These are phyloP conservation scores for Vinca major DNA, from an alignment of 305 asterid species.

Conservation along the genomic window DNA sequence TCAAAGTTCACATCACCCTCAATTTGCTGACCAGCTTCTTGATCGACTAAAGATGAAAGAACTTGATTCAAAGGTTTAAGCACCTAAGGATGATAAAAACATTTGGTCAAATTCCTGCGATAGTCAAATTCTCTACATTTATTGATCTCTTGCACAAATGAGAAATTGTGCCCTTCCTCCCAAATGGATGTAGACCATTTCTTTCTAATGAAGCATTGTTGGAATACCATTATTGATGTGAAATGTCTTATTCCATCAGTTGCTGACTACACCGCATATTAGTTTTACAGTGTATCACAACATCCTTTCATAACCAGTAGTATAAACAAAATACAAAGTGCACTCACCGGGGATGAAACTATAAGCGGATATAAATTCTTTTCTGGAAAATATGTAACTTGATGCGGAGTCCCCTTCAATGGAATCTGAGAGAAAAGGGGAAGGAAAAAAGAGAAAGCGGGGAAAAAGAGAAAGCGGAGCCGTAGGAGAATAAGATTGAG, in stretches of 20 bases:
- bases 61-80: slow-evolving; percentile 86
- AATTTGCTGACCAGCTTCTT: slow-evolving; percentile 78
- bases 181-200: background rate
- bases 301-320: slow-evolving; percentile 13
- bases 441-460: slow-evolving; percentile 8
- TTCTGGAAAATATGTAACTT: slow-evolving; percentile 85
- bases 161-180: slow-evolving; percentile 4
- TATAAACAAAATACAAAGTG: slow-evolving; percentile 7
- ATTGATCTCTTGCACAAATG: background rate
- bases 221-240: background rate
- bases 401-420: slow-evolving; percentile 94
- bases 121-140: background rate
- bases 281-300: background rate
- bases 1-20: slow-evolving; percentile 66
- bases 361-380: slow-evolving; percentile 84
- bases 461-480: background rate
- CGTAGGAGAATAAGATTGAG: no score
- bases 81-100: slow-evolving; percentile 34
- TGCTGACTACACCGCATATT: slow-evolving; percentile 1
- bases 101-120: background rate
- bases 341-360: slow-evolving; percentile 85
- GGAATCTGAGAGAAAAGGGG: slow-evolving; percentile 42
- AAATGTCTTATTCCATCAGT: background rate
- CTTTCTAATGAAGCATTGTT: background rate
- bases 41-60: slow-evolving; percentile 81